phyloP scores from a whole-genome alignment of 2,329 filamentous ascomycete genomes.

The Bipolaris cookei region DNA sequence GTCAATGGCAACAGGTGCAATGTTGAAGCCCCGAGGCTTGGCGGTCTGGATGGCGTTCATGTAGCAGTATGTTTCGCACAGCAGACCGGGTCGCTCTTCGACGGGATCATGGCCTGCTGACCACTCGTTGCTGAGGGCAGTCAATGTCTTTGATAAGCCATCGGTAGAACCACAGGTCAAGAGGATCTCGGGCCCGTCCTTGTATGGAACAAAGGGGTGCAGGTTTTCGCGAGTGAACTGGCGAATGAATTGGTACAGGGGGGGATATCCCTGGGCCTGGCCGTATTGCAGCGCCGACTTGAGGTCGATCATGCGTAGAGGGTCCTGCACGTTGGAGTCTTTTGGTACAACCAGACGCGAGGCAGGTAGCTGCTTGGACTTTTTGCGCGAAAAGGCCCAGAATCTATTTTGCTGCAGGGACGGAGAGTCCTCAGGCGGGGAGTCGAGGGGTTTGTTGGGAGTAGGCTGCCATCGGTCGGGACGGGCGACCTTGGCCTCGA shows the following conservation, averaged over 20 bases:
- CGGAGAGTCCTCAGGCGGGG: conserved; percentile 39
- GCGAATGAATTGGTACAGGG: conserved; percentile 77
- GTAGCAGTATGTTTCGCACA: conserved; percentile 83
- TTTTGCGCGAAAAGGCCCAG: conserved; percentile 21
- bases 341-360: conserved; percentile 75
- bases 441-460: conserved; percentile 64
- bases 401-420: conserved; percentile 42
- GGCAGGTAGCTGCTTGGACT: conserved; percentile 38
- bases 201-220: conserved; percentile 82
- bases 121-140: conserved; percentile 80
- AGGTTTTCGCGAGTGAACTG: conserved; percentile 78
- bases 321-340: conserved; percentile 63
- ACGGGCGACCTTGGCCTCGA: conserved; percentile 79
- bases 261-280: conserved; percentile 78
- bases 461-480: conserved; percentile 76
- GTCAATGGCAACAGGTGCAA: conserved; percentile 78
- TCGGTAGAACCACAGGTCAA: conserved; percentile 85
- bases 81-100: conserved; percentile 73
- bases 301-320: conserved; percentile 76
- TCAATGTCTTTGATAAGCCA: conserved; percentile 78
- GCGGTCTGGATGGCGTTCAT: conserved; percentile 75
- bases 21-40: conserved; percentile 71
- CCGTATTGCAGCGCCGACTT: conserved; percentile 87
- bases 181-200: conserved; percentile 75
- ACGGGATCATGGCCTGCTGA: conserved; percentile 70